Base-by-base conservation (phyloP, 106 monocot genomes). In the Iris macrosiphon region DNA sequence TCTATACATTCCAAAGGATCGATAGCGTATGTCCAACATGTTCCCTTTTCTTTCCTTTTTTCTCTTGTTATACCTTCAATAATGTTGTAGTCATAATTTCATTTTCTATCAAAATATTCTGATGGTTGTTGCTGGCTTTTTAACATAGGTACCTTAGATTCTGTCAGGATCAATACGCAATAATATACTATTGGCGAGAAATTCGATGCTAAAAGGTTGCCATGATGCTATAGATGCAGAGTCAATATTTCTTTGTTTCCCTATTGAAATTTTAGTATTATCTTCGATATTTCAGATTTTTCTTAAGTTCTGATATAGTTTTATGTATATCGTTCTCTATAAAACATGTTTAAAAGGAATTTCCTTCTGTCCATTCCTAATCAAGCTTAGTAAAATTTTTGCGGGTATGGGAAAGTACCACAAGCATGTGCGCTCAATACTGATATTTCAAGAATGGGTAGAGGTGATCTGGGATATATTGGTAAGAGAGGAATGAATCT, bases 11-110 rank as follows among this genome's bases (percentile, higher is more conserved):
- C 67, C 46, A 21, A 43, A 64, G 90, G 96, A 49, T 80, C 87
- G 65, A 64, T 75, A 57, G 66, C 90, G 64, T 98, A 98, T 75
- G 90, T 83, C 2, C 78, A 90, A 70, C 96, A 98, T 86, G 96
- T 98, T 70, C 25, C n/a, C 5, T 65, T 2, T 31, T 56, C 2
- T 45, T 24, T 59, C 16, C n/a, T n/a, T n/a, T n/a, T n/a, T n/a
- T n/a, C n/a, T n/a, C n/a, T n/a, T n/a, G n/a, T n/a, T n/a, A n/a
- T n/a, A n/a, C n/a, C n/a, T n/a, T n/a, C n/a, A n/a, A n/a, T n/a
- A n/a, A n/a, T n/a, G n/a, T n/a, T n/a, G n/a, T n/a, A n/a, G n/a
- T n/a, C n/a, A n/a, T n/a, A n/a, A n/a, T 21, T 39, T 19, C 28
- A 34, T 16, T 20, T 19, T n/a, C 14, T 46, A 18, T 19, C 21